Conservation (phyloP, 2,329 filamentous ascomycete species). For the Camillea tinctor region DNA sequence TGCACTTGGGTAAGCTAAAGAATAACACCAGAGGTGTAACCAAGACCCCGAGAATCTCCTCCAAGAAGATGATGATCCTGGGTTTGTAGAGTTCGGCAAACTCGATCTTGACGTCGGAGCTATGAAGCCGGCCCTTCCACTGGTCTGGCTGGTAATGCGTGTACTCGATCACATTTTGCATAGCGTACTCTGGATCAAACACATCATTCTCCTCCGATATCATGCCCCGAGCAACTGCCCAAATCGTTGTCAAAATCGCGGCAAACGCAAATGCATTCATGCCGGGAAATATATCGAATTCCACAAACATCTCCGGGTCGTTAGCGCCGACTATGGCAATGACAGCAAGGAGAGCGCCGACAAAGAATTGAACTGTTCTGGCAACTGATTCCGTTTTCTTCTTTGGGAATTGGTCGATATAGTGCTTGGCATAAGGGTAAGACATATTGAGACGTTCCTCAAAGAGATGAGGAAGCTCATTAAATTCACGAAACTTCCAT, state of each 20-base stretch:
- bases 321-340: conserved; percentile 81
- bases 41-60: conserved; percentile 89
- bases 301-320: conserved; percentile 86
- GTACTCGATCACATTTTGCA: conserved; percentile 86
- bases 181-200: conserved; percentile 86
- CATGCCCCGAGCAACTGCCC: conserved; percentile 77
- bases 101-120: conserved; percentile 86
- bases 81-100: conserved; percentile 90
- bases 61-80: conserved; percentile 86
- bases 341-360: conserved; percentile 82
- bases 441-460: conserved; percentile 90
- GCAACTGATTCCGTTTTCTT: conserved; percentile 85
- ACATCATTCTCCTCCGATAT: conserved; percentile 86
- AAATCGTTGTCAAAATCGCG: conserved; percentile 77
- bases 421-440: conserved; percentile 86
- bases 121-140: conserved; percentile 89
- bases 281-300: conserved; percentile 86
- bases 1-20: conserved; percentile 81
- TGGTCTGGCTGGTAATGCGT: conserved; percentile 89
- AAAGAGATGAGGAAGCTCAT: conserved; percentile 91
- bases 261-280: conserved; percentile 90
- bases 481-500: conserved; percentile 99
- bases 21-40: conserved; percentile 88
- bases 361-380: conserved; percentile 81
- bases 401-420: conserved; percentile 95